Evolutionary conservation across 2,329 filamentous ascomycete genomes (phyloP).

Genomic region (Ceratocystis alfenasii): DNA sequence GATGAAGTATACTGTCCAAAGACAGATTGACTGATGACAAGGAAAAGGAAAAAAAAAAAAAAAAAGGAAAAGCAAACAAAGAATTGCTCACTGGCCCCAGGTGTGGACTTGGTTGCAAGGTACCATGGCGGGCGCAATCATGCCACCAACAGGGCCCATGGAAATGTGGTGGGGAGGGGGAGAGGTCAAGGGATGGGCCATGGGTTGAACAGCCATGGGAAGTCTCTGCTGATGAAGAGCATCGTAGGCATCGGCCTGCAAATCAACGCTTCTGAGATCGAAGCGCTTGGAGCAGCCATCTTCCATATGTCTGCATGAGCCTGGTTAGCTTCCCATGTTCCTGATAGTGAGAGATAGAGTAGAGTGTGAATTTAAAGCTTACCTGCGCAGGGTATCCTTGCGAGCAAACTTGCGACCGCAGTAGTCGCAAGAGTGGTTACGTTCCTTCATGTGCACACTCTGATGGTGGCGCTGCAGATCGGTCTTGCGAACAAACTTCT

Average conservation of each 20-base stretch:
- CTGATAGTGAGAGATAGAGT: too few species aligned
- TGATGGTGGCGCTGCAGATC: constrained; percentile 55
- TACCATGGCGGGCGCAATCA: constrained; percentile 13
- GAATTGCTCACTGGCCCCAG: constrained; percentile 10
- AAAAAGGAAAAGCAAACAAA: neutral
- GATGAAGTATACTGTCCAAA: neutral
- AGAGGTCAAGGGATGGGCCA: constrained; percentile 12
- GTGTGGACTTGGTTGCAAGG: constrained; percentile 11
- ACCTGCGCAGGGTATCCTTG: constrained; percentile 75
- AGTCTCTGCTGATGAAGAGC: constrained; percentile 17
- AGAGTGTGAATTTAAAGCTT: constrained; percentile 26
- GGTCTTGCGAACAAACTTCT: constrained; percentile 70
- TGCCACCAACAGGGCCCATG: constrained; percentile 13
- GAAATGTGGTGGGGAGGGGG: constrained; percentile 7
- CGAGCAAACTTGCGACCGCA: constrained; percentile 63
- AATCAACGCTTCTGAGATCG: constrained; percentile 42
- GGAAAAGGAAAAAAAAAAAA: constrained; percentile 5
- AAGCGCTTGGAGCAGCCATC: constrained; percentile 62
- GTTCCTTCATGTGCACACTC: constrained; percentile 61
- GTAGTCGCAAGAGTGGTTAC: constrained; percentile 56
- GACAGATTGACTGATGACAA: neutral
- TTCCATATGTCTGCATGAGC: constrained; percentile 52
- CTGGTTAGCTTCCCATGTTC: constrained; percentile 12
- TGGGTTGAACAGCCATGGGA: constrained; percentile 4
- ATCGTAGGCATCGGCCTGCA: constrained; percentile 30